Evolutionary conservation across 352 stramenopile species (phyloP).

Genomic region (Stramenopiles sp.): DNA sequence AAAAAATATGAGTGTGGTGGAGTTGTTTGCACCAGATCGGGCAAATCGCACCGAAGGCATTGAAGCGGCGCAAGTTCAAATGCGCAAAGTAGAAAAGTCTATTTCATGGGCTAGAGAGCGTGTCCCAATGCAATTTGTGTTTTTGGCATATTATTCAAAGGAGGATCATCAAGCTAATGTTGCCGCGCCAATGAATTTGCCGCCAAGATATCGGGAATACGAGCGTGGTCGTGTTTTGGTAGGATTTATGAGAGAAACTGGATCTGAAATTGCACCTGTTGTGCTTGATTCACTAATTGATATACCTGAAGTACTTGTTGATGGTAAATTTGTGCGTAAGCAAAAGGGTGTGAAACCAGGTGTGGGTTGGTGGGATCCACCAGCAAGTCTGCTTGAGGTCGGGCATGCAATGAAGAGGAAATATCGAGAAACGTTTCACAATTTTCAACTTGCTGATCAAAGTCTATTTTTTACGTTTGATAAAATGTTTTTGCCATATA

Average conservation of each 20-base stretch:
- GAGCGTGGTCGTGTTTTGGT: conserved; percentile 74
- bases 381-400: conserved; percentile 32
- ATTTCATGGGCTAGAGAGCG: conserved; percentile 57
- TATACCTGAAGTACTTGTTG: not conserved
- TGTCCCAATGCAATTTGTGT: conserved; percentile 60
- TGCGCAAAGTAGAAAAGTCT: conserved; percentile 39
- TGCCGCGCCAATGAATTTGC: conserved; percentile 70
- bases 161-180: conserved; percentile 28
- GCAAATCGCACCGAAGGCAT: conserved; percentile 24
- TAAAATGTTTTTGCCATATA: conserved; percentile 63
- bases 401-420: conserved; percentile 60
- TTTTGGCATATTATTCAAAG: conserved; percentile 52
- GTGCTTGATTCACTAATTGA: not conserved
- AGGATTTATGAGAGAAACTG: conserved; percentile 43
- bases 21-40: conserved; percentile 28
- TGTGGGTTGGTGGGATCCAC: conserved; percentile 27
- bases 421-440: conserved; percentile 84
- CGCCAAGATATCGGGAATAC: conserved; percentile 69
- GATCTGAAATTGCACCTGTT: not conserved
- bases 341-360: conserved; percentile 3
- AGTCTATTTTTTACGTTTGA: conserved; percentile 26
- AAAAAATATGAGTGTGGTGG: conserved; percentile 41
- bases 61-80: conserved; percentile 12
- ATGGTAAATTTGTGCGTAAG: not conserved
- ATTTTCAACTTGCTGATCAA: conserved; percentile 33